Evolutionary conservation across 23 red algal species (phyloP), one percentile per base, ranked within the genome.

Genomic region (Gracilaria caudata): DNA sequence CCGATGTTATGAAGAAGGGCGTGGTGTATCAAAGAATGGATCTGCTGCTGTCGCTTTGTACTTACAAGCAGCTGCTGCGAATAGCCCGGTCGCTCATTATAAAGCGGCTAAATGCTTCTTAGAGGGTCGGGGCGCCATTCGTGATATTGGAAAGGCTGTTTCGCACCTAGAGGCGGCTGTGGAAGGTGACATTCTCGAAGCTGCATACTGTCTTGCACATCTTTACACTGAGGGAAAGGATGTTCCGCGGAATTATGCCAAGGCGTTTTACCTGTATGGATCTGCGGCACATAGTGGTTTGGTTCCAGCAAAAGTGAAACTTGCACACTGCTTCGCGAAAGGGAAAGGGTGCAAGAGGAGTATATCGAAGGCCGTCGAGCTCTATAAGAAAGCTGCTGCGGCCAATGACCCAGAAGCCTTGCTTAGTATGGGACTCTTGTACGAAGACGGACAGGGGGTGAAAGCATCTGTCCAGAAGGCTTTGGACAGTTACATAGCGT

Each of bases 1-100:
- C 4, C 19, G 51, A 12, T 89, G 85, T 89, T 89, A 89, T 40
- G 85, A 89, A 51, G 72, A 89, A 17, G 85, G 85, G 10, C 51
- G 43, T 38, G 85, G 85, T 7, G 85, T 89, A 1, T 38, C 55
- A 51, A 51, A 64, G 51, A 66, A 79, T 78, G 85, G 44, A 33
- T 74, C 68, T 19, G 75, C 35, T n/a, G 85, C 85, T 30, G 85
- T 73, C 8, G 37, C 33, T n/a, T 89, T 66, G 33, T 89, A 78
- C 54, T 36, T 39, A 11, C 25, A 58, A 6, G 85, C 85, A 21
- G 85, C 85, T 28, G 85, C 54, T 14, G 54, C 51, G 25, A 72
- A 79, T 77, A 41, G 75, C 43, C 39, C 72, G 54, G 34, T 47
- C 3, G 85, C 85, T 5, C 68, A 74, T 44, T 68, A 79, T 24